Conservation (phyloP, 2,329 filamentous ascomycete species). For the Exophiala viscosa region DNA sequence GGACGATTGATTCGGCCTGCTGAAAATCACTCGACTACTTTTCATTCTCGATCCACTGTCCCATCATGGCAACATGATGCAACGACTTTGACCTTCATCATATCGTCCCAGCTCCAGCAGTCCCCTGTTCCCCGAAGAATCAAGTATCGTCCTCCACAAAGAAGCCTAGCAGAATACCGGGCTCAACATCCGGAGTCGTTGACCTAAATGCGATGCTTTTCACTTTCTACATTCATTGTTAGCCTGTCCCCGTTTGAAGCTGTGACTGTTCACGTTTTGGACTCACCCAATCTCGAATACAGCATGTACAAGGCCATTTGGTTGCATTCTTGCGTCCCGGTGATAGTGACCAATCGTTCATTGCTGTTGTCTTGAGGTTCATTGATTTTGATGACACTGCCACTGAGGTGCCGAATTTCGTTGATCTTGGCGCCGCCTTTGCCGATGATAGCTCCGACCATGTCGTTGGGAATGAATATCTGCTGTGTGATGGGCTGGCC, state of each 20-base stretch:
- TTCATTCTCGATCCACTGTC: no score
- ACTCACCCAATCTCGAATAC: conserved; percentile 88
- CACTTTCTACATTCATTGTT: conserved; percentile 56
- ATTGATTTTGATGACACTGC: conserved; percentile 99
- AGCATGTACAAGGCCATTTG: conserved; percentile 99
- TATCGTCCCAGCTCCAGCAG: no score
- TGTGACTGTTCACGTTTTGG: conserved; percentile 32
- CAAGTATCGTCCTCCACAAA: background rate
- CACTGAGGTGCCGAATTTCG: conserved; percentile 93
- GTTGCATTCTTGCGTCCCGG: conserved; percentile 96
- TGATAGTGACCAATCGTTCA: conserved; percentile 94
- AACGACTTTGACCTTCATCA: no score
- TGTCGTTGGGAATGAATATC: conserved; percentile 98
- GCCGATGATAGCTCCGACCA: conserved; percentile 98
- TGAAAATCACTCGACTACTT: background rate
- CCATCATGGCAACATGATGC: no score
- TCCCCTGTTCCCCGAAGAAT: background rate
- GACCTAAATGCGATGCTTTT: conserved; percentile 59
- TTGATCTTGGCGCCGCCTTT: conserved; percentile 99
- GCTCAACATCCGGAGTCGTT: no score
- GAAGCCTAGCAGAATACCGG: background rate
- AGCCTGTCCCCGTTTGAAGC: conserved; percentile 29
- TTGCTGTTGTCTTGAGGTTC: conserved; percentile 99
- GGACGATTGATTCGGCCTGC: background rate
- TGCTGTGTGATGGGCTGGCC: conserved; percentile 91